Base-by-base conservation (phyloP, 1,139 yeast genomes). In the Sugiyamaella grinbergsii region DNA sequence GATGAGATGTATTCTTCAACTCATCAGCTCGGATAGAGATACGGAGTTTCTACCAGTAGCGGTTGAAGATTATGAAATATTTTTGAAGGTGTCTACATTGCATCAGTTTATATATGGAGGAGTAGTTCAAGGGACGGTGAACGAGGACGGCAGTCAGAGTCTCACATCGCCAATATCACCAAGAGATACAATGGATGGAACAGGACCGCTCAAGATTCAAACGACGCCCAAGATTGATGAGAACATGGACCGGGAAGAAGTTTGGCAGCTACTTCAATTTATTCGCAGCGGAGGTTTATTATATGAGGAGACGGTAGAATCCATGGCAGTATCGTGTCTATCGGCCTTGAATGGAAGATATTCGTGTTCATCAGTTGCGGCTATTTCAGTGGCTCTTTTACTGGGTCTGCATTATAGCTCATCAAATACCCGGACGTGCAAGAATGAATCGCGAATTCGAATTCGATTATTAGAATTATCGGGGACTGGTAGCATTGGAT, bases 1-100 rank as follows among this genome's bases (percentile, higher is more conserved):
- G 28, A 47, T 69, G 42, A 55, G 72, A 4, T 61, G 65, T 15
- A 50, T 66, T 18, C 61, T 75, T 7, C 71, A 68, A 51, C 52
- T 62, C 8, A 38, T 63, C 19, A 43, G 54, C 8, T 52, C 58
- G n/a, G 49, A 32, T 29, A 22, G 47, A 15, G 51, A 53, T 24
- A 52, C 56, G 3, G 59, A 58, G 38, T 57, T 58, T 50, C 47
- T 63, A 26, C 56, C 57, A 5, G 61, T 59, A 13, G 58, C 58
- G 5, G 64, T 60, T 7, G 49, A 49, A 7, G 69, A 65, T 49
- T 50, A 52, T 23, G 57, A 43, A 6, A 43, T 64, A 11, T 45
- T 55, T 20, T 49, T 50, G n/a, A 51, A 60, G 22, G 46, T 61
- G 5, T 26, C 49, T 28, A 51, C 55, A 11, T 50, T 65, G 24